These are phyloP conservation scores for Paxillus ammoniavirescens DNA, from an alignment of 768 basidiomycete genomes.

Conservation along the genomic window DNA sequence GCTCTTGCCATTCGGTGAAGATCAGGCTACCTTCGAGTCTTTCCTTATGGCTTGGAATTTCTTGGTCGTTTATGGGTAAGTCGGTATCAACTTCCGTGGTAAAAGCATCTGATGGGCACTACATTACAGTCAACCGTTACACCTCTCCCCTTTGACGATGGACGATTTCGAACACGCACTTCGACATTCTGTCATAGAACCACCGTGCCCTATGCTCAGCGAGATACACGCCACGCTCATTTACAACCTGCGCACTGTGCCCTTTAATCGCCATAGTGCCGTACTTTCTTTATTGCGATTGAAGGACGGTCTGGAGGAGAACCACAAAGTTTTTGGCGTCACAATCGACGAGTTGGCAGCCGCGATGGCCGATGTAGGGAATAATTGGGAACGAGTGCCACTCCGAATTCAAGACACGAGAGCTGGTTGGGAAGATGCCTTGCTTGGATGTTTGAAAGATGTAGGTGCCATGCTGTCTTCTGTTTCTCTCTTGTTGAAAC, in stretches of 20 bases:
- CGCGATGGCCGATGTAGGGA: slow-evolving; percentile 78
- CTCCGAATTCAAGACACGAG: slow-evolving; percentile 71
- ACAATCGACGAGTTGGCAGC: slow-evolving; percentile 59
- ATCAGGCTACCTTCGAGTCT: slow-evolving; percentile 67
- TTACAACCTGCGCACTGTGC: slow-evolving; percentile 83
- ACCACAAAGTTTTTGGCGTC: slow-evolving; percentile 51
- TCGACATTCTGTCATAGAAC: slow-evolving; percentile 68
- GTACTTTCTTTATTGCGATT: slow-evolving; percentile 57
- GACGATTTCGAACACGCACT: slow-evolving; percentile 92
- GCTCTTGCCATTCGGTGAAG: slow-evolving; percentile 67
- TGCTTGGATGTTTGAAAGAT: slow-evolving; percentile 86
- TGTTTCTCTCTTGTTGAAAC: slow-evolving; percentile 1
- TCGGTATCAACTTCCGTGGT: slow-evolving; percentile 2
- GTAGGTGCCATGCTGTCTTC: slow-evolving; percentile 48
- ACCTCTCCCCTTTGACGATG: slow-evolving; percentile 83
- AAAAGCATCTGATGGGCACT: slow-evolving; percentile 3
- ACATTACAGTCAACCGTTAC: slow-evolving; percentile 70
- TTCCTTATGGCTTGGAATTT: slow-evolving; percentile 96
- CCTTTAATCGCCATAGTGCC: slow-evolving; percentile 73
- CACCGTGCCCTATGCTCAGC: slow-evolving; percentile 72
- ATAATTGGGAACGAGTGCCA: slow-evolving; percentile 82
- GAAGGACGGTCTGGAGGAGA: slow-evolving; percentile 41
- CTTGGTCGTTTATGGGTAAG: slow-evolving; percentile 89
- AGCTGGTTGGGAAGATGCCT: slow-evolving; percentile 88
- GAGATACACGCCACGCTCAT: slow-evolving; percentile 90